Evolutionary conservation across 2,329 filamentous ascomycete genomes (phyloP).

Genomic region (Sporothrix schenckii): DNA sequence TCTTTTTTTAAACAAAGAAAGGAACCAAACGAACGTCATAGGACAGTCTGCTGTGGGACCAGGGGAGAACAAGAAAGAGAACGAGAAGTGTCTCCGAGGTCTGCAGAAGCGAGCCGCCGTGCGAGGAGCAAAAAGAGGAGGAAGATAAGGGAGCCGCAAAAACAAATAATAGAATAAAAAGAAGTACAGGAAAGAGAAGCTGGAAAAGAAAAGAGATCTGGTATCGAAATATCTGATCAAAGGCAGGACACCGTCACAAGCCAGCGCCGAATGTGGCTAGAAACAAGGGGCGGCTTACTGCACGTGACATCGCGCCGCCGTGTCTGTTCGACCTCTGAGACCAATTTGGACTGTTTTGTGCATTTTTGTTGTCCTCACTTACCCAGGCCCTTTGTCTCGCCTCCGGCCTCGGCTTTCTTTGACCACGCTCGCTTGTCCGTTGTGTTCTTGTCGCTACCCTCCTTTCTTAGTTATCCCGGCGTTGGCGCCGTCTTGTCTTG

Average conservation of each 20-base stretch:
- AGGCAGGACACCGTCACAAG: not conserved
- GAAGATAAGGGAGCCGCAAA: no score
- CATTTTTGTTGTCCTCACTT: conserved; percentile 13
- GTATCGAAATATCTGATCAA: not conserved
- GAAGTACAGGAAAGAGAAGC: not conserved
- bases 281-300: conserved; percentile 1
- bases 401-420: conserved; percentile 15
- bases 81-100: not conserved
- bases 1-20: conserved; percentile 15
- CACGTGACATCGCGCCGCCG: conserved; percentile 26
- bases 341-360: conserved; percentile 6
- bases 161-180: no score
- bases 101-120: no score
- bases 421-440: not conserved
- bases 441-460: not conserved
- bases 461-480: not conserved
- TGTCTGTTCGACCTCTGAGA: not conserved
- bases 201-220: not conserved
- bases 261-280: conserved; percentile 14
- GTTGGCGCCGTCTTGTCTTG: not conserved
- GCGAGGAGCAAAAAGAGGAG: no score
- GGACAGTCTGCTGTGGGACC: not conserved
- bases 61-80: not conserved
- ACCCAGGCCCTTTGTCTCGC: not conserved
- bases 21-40: conserved; percentile 5